Evolutionary conservation across 768 basidiomycete genomes (phyloP).

Genomic region (Trametes sanguinea): DNA sequence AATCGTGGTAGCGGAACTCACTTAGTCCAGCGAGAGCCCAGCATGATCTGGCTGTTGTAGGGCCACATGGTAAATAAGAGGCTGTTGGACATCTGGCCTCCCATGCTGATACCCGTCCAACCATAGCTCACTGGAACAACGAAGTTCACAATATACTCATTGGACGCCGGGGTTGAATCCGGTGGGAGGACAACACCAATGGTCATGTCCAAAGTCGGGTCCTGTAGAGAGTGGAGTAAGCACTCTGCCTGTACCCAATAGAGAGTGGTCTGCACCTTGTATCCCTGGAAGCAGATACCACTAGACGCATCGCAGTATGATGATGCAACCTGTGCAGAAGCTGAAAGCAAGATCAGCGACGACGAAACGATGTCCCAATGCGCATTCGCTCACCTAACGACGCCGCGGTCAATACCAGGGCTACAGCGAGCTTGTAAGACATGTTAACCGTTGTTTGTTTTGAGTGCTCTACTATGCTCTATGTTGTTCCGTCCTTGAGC

Average conservation of each 20-base stretch:
- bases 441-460: not conserved
- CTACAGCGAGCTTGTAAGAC: constrained; percentile 4
- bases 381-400: constrained; percentile 18
- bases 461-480: too few relatives aligned
- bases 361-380: not conserved
- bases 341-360: not conserved
- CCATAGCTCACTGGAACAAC: constrained; percentile 31
- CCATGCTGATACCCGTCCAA: constrained; percentile 33
- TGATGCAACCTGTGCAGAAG: constrained; percentile 22
- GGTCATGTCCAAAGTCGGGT: constrained; percentile 27
- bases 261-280: constrained; percentile 10
- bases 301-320: constrained; percentile 28
- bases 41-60: constrained; percentile 25
- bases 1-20: constrained; percentile 10
- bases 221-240: constrained; percentile 9
- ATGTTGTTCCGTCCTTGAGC: not conserved
- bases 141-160: constrained; percentile 32
- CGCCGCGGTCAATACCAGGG: constrained; percentile 1
- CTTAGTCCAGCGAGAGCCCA: constrained; percentile 32
- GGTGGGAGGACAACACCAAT: constrained; percentile 32
- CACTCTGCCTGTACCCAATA: too few relatives aligned
- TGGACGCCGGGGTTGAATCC: constrained; percentile 25
- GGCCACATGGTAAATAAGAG: constrained; percentile 34
- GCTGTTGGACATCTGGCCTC: constrained; percentile 33
- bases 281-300: constrained; percentile 28